Conservation (phyloP, 2,329 filamentous ascomycete genomes). For the Aspergillus cejpii region DNA sequence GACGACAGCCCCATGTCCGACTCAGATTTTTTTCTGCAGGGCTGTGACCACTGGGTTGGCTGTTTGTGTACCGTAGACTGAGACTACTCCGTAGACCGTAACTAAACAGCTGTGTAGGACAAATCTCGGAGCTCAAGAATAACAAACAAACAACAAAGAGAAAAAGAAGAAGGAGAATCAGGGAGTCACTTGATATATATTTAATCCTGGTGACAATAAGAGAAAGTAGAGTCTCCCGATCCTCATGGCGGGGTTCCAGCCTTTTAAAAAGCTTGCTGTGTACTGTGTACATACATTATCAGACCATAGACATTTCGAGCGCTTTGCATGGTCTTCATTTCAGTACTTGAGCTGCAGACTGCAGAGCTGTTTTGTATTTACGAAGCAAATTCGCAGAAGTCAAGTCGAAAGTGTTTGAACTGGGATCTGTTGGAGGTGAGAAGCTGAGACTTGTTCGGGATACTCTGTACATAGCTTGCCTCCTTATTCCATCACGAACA, state of each 20-base stretch:
- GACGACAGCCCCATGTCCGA: slow-evolving; percentile 15
- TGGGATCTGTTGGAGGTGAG: too few species aligned
- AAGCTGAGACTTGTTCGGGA: too few species aligned
- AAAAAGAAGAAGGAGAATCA: background rate
- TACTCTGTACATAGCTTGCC: too few species aligned
- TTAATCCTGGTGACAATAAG: background rate
- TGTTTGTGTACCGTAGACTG: background rate
- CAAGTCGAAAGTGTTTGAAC: too few species aligned
- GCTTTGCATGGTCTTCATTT: background rate
- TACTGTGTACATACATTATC: background rate
- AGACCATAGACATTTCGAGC: background rate
- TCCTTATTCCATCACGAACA: too few species aligned
- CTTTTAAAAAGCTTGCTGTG: background rate
- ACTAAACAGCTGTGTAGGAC: too few species aligned
- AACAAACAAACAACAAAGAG: background rate
- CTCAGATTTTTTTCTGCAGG: background rate
- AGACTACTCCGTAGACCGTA: background rate
- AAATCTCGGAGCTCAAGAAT: background rate
- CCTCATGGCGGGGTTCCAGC: background rate
- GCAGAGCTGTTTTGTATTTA: too few species aligned
- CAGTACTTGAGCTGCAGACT: background rate
- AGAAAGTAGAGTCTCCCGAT: background rate
- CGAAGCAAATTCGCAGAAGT: too few species aligned
- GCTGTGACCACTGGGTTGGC: background rate
- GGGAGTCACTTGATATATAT: background rate